Percentiles rank a stretch among this genome's conserved stretches.
Evolutionary conservation across 495 filamentous ascomycete species (phyloP).

Genomic region (Penicillium odoratum): DNA sequence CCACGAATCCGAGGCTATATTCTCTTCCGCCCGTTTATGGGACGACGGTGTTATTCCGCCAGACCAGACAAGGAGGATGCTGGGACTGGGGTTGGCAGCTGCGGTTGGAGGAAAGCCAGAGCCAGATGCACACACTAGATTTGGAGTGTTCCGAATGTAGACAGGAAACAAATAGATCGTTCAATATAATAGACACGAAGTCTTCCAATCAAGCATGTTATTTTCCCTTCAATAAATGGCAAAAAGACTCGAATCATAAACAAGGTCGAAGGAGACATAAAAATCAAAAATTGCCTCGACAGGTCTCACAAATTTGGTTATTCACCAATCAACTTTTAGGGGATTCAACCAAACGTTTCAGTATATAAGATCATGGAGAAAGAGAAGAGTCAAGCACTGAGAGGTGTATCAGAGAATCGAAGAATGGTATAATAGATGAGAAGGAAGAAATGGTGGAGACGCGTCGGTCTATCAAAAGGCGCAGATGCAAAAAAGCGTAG

Average conservation of each 20-base stretch:
- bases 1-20: slow-evolving; percentile 83
- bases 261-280: slow-evolving; percentile 11
- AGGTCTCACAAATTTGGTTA: slow-evolving; percentile 15
- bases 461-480: slow-evolving; percentile 27
- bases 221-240: slow-evolving; percentile 2
- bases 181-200: slow-evolving; percentile 8
- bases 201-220: slow-evolving; percentile 14
- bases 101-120: slow-evolving; percentile 67
- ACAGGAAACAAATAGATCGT: neutral
- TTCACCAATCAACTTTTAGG: slow-evolving; percentile 13
- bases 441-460: slow-evolving; percentile 20
- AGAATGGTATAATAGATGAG: slow-evolving; percentile 25
- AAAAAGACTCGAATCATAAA: slow-evolving; percentile 4
- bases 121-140: slow-evolving; percentile 64
- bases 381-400: neutral
- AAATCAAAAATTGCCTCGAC: neutral
- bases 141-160: slow-evolving; percentile 97
- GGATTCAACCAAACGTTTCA: slow-evolving; percentile 6
- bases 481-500: slow-evolving; percentile 24
- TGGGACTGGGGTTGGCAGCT: slow-evolving; percentile 79
- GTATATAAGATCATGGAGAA: slow-evolving; percentile 3
- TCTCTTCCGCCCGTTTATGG: slow-evolving; percentile 87
- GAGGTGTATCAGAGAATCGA: slow-evolving; percentile 3
- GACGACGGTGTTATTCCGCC: slow-evolving; percentile 95
- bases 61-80: slow-evolving; percentile 76